Evolutionary conservation across 1,284 basidiomycete genomes (phyloP).

Genomic region (Ustilago lituana): DNA sequence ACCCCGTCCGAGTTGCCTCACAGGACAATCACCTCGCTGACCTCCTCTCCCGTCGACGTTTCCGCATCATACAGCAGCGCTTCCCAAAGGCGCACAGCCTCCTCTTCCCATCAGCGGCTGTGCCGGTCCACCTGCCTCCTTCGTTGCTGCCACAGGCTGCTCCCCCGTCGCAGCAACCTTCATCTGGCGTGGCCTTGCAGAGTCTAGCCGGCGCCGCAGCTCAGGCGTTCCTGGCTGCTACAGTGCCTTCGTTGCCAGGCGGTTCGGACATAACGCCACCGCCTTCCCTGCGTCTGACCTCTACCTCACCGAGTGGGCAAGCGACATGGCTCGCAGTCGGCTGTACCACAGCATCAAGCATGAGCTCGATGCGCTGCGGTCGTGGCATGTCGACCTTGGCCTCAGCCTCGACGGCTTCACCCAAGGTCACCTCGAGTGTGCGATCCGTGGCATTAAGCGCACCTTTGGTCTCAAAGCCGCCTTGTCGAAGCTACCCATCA

Average conservation of each 20-base stretch:
- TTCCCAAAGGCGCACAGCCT: no score
- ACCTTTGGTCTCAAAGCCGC: no score
- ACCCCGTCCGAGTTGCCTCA: not conserved
- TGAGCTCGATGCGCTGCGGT: not conserved
- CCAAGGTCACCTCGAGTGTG: not conserved
- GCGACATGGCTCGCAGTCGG: not conserved
- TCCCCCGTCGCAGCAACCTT: no score
- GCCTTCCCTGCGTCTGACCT: not conserved
- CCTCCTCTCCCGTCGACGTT: conserved; percentile 1
- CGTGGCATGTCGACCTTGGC: conserved; percentile 1
- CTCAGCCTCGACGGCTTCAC: not conserved
- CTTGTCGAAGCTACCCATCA: no score
- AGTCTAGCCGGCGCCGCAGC: no score
- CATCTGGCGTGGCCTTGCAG: no score
- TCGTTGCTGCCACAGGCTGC: no score
- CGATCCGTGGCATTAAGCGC: not conserved
- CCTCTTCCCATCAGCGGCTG: no score
- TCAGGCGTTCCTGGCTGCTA: no score
- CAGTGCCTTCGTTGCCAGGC: no score
- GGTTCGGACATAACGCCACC: not conserved
- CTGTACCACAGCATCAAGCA: not conserved
- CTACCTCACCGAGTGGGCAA: not conserved
- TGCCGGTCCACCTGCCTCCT: no score
- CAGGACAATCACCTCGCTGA: conserved; percentile 1
- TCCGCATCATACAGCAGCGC: not conserved